Evolutionary conservation across 768 basidiomycete genomes (phyloP).

Genomic region (Fomitopsis serialis): DNA sequence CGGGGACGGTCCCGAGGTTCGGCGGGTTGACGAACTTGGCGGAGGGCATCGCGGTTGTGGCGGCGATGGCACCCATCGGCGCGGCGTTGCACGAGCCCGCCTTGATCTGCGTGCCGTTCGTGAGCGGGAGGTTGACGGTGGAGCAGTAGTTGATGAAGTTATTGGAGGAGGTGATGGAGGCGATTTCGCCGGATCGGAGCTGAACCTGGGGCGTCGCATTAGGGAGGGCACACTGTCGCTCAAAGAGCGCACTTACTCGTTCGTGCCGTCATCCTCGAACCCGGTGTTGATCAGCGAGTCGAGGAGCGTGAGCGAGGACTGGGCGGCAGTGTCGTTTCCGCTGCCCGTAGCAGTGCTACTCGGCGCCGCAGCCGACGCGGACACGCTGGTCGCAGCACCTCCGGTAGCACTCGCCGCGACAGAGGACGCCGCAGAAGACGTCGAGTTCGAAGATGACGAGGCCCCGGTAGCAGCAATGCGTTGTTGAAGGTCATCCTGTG

Average conservation of each 20-base stretch:
- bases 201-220: not conserved
- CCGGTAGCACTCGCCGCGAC: constrained; percentile 5
- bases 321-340: constrained; percentile 27
- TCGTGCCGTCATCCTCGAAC: constrained; percentile 49
- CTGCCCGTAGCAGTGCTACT: not conserved
- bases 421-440: not conserved
- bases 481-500: constrained; percentile 37
- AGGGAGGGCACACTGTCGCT: not conserved
- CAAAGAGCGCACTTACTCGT: constrained; percentile 6
- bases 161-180: constrained; percentile 58
- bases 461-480: constrained; percentile 39
- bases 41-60: constrained; percentile 45
- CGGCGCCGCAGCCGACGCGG: constrained; percentile 1
- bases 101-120: constrained; percentile 51
- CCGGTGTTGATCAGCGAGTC: constrained; percentile 47
- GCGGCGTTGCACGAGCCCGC: constrained; percentile 55
- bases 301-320: constrained; percentile 41
- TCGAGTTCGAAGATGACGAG: constrained; percentile 8
- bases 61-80: constrained; percentile 55
- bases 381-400: constrained; percentile 9
- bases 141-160: constrained; percentile 73
- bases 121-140: constrained; percentile 45
- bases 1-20: constrained; percentile 39
- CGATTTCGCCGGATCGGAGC: constrained; percentile 39
- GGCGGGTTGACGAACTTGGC: constrained; percentile 45